Evolutionary conservation across 306 rosid genomes (phyloP).

Genomic region (Spatholobus suberectus): DNA sequence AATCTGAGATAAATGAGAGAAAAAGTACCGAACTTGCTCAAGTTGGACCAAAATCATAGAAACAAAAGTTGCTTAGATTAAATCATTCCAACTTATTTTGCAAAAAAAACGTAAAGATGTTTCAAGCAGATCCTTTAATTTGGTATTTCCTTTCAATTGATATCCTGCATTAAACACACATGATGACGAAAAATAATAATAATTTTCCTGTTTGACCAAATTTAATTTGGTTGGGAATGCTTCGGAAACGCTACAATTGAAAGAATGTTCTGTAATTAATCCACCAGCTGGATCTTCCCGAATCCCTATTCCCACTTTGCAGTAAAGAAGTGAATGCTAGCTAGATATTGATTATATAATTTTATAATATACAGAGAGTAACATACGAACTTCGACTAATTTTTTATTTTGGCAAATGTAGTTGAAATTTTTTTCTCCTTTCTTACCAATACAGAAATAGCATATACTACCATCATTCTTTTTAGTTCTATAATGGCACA

Average conservation of each 20-base stretch:
- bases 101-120: not conserved
- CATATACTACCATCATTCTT: not conserved
- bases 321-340: not conserved
- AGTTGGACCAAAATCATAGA: not conserved
- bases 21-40: not conserved
- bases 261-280: not conserved
- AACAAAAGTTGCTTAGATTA: not conserved
- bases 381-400: not conserved
- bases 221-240: not conserved
- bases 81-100: not conserved
- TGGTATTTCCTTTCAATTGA: not conserved
- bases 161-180: not conserved
- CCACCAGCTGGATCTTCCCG: not conserved
- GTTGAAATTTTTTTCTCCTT: not conserved
- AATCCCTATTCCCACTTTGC: not conserved
- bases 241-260: not conserved
- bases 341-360: not conserved
- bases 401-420: not conserved
- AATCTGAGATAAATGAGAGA: constrained; percentile 4
- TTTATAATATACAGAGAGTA: not conserved
- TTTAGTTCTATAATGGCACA: not conserved
- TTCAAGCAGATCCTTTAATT: not conserved
- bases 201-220: not conserved
- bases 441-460: not conserved
- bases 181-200: not conserved